Percentiles rank a stretch among this genome's conserved stretches.
These are phyloP conservation scores for Trichophyton simii DNA, from an alignment of 2,329 filamentous ascomycete species.

Conservation along the genomic window DNA sequence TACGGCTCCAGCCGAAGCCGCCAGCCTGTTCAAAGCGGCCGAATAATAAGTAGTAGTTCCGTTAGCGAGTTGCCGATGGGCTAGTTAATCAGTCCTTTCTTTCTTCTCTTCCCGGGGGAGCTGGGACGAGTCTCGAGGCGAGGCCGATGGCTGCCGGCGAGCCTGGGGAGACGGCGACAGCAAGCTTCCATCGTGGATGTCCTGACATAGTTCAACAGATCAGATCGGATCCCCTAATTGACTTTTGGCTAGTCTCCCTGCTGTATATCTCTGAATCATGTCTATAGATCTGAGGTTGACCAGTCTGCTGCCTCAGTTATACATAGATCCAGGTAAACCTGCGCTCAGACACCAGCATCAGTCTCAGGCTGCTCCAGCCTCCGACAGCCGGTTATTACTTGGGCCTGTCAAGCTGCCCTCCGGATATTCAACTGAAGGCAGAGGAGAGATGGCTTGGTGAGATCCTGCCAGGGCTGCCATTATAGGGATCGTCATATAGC, in stretches of 20 bases:
- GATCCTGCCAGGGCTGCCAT: neutral
- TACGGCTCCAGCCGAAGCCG: neutral
- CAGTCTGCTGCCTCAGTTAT: neutral
- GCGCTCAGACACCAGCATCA: neutral
- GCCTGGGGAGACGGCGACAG: neutral
- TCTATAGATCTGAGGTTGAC: too few species aligned
- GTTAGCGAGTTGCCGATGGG: neutral
- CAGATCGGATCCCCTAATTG: neutral
- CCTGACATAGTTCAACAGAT: neutral
- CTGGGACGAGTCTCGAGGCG: neutral
- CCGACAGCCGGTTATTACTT: neutral
- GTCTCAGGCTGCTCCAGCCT: neutral
- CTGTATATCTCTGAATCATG: too few species aligned
- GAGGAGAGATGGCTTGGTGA: neutral
- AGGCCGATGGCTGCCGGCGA: slow-evolving; percentile 1
- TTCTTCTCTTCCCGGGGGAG: too few species aligned
- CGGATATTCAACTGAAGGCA: neutral
- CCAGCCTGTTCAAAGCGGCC: neutral
- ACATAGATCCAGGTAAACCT: neutral
- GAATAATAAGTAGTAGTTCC: neutral
- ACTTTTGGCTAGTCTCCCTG: neutral
- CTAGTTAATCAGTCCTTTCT: neutral
- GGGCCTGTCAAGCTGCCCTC: neutral
- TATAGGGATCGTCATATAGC: slow-evolving; percentile 2
- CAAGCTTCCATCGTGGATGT: neutral